These are phyloP conservation scores for Avena sativa DNA, from an alignment of 176 grass and related monocot genomes.

Conservation along the genomic window DNA sequence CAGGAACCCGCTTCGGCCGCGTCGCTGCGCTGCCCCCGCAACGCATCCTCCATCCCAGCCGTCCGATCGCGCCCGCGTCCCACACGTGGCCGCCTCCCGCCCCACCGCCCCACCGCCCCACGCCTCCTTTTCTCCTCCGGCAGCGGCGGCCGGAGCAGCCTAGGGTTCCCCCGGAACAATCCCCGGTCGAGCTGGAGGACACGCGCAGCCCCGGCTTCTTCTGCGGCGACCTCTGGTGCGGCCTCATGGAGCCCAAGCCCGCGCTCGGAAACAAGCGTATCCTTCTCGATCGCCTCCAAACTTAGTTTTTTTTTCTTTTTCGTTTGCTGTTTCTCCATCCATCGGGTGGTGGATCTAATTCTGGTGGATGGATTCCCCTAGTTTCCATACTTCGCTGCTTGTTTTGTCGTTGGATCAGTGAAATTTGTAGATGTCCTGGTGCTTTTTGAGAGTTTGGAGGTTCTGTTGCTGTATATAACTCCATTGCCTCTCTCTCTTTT, in stretches of 20 bases:
- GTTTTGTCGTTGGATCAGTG: slow-evolving; percentile 36
- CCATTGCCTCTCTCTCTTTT: neutral
- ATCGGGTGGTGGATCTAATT: slow-evolving; percentile 18
- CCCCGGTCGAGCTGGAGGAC: slow-evolving; percentile 83
- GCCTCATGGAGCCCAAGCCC: slow-evolving; percentile 78
- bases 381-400: neutral
- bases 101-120: neutral
- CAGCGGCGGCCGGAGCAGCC: slow-evolving; percentile 47
- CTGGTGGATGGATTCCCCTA: neutral
- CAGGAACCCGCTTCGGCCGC: slow-evolving; percentile 44
- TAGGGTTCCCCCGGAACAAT: slow-evolving; percentile 20
- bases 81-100: slow-evolving; percentile 28
- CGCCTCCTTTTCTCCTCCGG: slow-evolving; percentile 20
- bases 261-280: slow-evolving; percentile 70
- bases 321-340: slow-evolving; percentile 7
- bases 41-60: neutral
- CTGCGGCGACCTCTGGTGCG: slow-evolving; percentile 90
- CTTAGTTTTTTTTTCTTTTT: neutral
- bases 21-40: slow-evolving; percentile 14
- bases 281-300: slow-evolving; percentile 31
- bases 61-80: slow-evolving; percentile 27
- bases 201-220: slow-evolving; percentile 70
- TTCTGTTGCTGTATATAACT: neutral
- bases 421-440: neutral
- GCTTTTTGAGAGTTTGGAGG: slow-evolving; percentile 1